phyloP scores from a whole-genome alignment of 2,329 filamentous ascomycete species.

The Ophiostoma quercus region DNA sequence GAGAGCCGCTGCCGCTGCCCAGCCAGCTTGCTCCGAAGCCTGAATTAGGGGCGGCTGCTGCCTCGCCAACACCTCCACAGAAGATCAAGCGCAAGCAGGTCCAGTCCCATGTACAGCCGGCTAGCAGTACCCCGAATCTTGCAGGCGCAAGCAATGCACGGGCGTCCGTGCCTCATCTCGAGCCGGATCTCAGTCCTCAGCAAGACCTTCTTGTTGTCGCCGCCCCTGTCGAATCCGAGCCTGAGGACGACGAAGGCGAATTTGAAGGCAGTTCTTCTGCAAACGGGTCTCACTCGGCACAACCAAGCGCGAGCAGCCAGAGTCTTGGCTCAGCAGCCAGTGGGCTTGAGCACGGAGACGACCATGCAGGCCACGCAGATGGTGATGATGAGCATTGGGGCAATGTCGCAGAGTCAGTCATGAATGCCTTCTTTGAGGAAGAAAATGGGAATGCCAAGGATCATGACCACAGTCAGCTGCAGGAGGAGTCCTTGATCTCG shows the following conservation, averaged over 20 bases:
- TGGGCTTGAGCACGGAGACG: neutral
- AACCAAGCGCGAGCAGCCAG: neutral
- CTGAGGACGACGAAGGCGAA: constrained; percentile 19
- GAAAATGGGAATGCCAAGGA: neutral
- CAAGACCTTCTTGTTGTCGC: constrained; percentile 25
- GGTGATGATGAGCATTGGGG: constrained; percentile 21
- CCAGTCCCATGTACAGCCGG: constrained; percentile 3
- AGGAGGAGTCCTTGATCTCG: constrained; percentile 13
- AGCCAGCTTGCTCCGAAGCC: neutral
- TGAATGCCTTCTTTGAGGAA: constrained; percentile 19
- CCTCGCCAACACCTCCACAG: neutral
- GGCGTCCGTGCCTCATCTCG: neutral
- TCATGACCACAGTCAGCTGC: neutral
- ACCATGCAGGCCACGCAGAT: constrained; percentile 1
- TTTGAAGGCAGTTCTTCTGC: neutral
- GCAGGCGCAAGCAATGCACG: neutral
- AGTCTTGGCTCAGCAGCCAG: neutral
- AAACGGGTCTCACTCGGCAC: neutral
- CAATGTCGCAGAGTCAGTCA: constrained; percentile 22
- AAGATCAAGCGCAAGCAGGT: constrained; percentile 20
- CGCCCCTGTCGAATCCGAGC: constrained; percentile 25
- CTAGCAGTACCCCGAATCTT: neutral
- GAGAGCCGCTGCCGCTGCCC: constrained; percentile 61
- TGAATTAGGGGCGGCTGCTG: neutral
- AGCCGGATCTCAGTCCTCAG: neutral